Evolutionary conservation across 768 basidiomycete genomes (phyloP).

Genomic region (Auriscalpium orientale): DNA sequence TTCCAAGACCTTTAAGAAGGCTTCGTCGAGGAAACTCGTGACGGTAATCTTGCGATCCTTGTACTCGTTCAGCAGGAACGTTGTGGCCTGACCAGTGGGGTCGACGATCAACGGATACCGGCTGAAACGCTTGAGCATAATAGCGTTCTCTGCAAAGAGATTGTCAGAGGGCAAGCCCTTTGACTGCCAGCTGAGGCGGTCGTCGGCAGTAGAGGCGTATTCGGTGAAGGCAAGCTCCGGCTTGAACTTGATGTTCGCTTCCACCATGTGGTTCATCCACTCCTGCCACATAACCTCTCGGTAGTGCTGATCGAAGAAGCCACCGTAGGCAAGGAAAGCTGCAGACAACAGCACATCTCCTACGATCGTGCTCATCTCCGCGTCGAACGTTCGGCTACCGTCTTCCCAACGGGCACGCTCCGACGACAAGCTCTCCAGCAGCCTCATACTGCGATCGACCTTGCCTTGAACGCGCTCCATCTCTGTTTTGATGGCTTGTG

Average conservation of each 20-base stretch:
- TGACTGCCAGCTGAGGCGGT: slow-evolving; percentile 92
- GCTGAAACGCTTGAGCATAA: slow-evolving; percentile 97
- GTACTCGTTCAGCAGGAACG: slow-evolving; percentile 91
- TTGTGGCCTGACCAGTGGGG: slow-evolving; percentile 94
- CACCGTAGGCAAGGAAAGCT: slow-evolving; percentile 93
- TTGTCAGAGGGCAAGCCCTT: slow-evolving; percentile 94
- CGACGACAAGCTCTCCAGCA: slow-evolving; percentile 89
- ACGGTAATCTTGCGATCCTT: slow-evolving; percentile 95
- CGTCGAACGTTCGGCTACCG: slow-evolving; percentile 91
- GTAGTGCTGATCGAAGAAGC: slow-evolving; percentile 98
- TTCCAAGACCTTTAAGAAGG: slow-evolving; percentile 97
- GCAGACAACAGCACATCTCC: slow-evolving; percentile 95
- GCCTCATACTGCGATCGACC: slow-evolving; percentile 93
- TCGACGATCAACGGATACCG: slow-evolving; percentile 97
- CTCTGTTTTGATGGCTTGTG: slow-evolving; percentile 92
- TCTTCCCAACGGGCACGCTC: slow-evolving; percentile 92
- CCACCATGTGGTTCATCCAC: slow-evolving; percentile 84
- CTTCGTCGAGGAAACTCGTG: slow-evolving; percentile 97
- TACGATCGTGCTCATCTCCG: slow-evolving; percentile 97
- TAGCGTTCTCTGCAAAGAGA: slow-evolving; percentile 96
- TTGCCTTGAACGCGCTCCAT: slow-evolving; percentile 98
- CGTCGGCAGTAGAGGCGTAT: slow-evolving; percentile 94
- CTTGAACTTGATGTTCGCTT: slow-evolving; percentile 90
- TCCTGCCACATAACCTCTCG: slow-evolving; percentile 96
- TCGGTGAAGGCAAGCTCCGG: slow-evolving; percentile 87